Percentiles rank a stretch among this genome's conserved stretches.
phyloP scores from a whole-genome alignment of 2,329 filamentous ascomycete genomes.

The Clathrospora elynae region DNA sequence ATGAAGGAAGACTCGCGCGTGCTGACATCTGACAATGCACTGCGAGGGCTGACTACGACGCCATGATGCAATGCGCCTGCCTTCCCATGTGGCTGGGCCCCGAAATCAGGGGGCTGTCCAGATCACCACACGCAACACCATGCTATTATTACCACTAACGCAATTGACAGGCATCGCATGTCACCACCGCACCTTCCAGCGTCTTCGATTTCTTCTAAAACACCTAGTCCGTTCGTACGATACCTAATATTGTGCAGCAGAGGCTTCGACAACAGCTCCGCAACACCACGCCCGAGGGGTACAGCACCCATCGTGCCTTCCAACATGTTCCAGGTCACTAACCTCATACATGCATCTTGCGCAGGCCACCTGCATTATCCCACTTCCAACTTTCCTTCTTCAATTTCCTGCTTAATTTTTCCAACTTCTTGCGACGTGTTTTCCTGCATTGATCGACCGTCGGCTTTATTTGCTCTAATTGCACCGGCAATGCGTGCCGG shows the following conservation, averaged over 20 bases:
- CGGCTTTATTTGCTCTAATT: neutral
- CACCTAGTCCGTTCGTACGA: too few relatives aligned
- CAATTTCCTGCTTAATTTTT: too few relatives aligned
- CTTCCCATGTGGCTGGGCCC: slow-evolving; percentile 33
- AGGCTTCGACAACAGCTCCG: too few relatives aligned
- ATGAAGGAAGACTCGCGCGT: slow-evolving; percentile 14
- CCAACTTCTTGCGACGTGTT: neutral
- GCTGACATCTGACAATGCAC: slow-evolving; percentile 20
- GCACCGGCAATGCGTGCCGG: slow-evolving; percentile 5
- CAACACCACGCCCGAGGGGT: too few relatives aligned
- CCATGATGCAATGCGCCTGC: slow-evolving; percentile 38
- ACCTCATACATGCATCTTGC: too few relatives aligned
- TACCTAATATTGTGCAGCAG: too few relatives aligned
- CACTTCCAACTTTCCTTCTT: too few relatives aligned
- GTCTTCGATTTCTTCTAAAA: too few relatives aligned
- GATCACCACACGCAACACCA: slow-evolving; percentile 17
- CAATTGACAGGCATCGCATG: slow-evolving; percentile 4
- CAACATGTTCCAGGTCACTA: too few relatives aligned
- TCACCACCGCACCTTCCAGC: neutral
- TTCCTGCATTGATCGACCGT: neutral
- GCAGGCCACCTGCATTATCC: too few relatives aligned
- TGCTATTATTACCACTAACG: slow-evolving; percentile 2
- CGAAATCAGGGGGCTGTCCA: slow-evolving; percentile 34
- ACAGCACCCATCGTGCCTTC: too few relatives aligned
- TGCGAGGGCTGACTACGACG: slow-evolving; percentile 23